Evolutionary conservation across 352 stramenopile species (phyloP).

Genomic region (Globisporangium abappressorium): DNA sequence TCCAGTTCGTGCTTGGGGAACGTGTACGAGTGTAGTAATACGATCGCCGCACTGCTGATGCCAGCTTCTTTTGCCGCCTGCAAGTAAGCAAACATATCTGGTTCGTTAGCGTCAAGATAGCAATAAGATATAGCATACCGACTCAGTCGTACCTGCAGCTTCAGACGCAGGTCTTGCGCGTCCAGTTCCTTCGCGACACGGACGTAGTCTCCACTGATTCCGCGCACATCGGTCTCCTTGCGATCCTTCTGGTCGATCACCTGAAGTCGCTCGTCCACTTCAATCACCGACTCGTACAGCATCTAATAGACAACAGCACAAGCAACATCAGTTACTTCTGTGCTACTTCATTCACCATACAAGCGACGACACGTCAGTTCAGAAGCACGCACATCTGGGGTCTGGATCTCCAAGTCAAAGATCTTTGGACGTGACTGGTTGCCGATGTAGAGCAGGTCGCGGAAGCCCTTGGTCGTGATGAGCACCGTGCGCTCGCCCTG

Average conservation of each 20-base stretch:
- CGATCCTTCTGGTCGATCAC: conserved; percentile 76
- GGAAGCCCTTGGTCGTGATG: conserved; percentile 95
- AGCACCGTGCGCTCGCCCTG: conserved; percentile 94
- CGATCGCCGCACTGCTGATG: conserved; percentile 94
- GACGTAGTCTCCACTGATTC: conserved; percentile 89
- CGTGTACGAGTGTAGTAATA: conserved; percentile 95
- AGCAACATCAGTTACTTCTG: conserved; percentile 2
- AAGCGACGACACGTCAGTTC: background rate
- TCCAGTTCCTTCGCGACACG: conserved; percentile 83
- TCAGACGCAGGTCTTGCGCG: conserved; percentile 59
- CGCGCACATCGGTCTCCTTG: conserved; percentile 57
- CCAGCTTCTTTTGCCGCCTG: conserved; percentile 69
- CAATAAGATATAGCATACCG: too few species aligned
- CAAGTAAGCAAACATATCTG: background rate
- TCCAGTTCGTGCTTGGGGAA: conserved; percentile 93
- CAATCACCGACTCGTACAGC: conserved; percentile 96
- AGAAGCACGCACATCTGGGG: conserved; percentile 56
- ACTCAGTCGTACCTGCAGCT: conserved; percentile 63
- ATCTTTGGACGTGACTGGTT: conserved; percentile 98
- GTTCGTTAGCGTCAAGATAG: background rate
- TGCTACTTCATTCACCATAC: too few species aligned
- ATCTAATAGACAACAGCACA: conserved; percentile 45
- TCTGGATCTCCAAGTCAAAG: conserved; percentile 95
- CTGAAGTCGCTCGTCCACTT: conserved; percentile 96
- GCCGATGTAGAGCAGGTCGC: conserved; percentile 97